Evolutionary conservation across 2,329 filamentous ascomycete species (phyloP), one percentile per base, ranked within the genome.

Genomic region (Phoma sp.): DNA sequence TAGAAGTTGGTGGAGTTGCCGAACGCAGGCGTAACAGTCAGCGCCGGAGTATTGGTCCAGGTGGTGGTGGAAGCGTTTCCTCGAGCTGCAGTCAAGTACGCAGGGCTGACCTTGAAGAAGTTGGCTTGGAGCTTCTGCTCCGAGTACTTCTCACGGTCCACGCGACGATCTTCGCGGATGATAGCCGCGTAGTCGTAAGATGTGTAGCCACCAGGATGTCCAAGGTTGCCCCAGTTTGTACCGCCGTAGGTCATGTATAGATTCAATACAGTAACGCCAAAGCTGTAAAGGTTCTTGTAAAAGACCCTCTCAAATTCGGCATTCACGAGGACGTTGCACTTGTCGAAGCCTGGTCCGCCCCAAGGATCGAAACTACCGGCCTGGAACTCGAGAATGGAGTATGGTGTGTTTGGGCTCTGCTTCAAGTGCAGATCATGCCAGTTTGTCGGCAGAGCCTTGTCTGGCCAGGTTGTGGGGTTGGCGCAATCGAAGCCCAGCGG

Each of bases 211-310:
- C 85, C 87, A 9, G 87, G 82, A 61, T 91, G 85, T 0, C 90
- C 70, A 0, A 74, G 58, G 21, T 74, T 93, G 0, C 90, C 90
- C 91, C 90, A 94, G 69, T 94, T 95, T 0, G 90, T 93, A 6
- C 90, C 91, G 13, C 91, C 91, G 61, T 83, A 90, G 0, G 83
- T 87, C 90, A 93, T 93, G 71, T 92, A 93, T 1, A 91, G 68
- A 62, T 87, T 92, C 53, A 92, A 78, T 7, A 94, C 84, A 0
- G 84, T 85, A 2, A 87, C 82, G 0, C 86, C 87, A 15, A 87
- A 84, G 33, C 85, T 85, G 47, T 87, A 84, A 46, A 86, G 81
- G 62, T 92, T 91, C 80, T 93, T 94, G 74, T 92, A 90, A 68
- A 92, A 91, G 0, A 95, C 87, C 15, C 90, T 80, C 57, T 89